A percentile compares a stretch with the other conserved stretches of the same genome.
These are phyloP conservation scores for Calonectria pteridis DNA, from an alignment of 2,329 filamentous ascomycete species.

Conservation along the genomic window DNA sequence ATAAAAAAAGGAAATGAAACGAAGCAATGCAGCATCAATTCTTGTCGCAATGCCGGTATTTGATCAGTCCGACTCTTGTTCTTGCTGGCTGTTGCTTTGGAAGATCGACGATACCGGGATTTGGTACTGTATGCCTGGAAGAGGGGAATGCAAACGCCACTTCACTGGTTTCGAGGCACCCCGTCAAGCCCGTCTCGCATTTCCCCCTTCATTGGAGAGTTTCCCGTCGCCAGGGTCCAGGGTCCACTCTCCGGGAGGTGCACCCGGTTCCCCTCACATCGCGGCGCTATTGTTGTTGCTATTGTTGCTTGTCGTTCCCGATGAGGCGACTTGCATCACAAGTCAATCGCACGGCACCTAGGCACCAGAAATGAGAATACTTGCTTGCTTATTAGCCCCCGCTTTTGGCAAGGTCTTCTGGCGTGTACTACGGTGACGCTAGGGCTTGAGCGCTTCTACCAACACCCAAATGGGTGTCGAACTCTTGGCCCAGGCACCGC, in stretches of 20 bases:
- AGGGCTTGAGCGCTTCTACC: not conserved
- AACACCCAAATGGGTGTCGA: not conserved
- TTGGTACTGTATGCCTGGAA: constrained; percentile 24
- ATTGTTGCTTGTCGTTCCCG: constrained; percentile 18
- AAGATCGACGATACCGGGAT: not conserved
- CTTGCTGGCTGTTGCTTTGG: not conserved
- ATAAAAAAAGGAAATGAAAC: not conserved
- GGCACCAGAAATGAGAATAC: not conserved
- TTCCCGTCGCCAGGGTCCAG: constrained; percentile 20
- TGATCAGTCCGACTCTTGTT: not conserved
- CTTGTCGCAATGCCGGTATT: not conserved
- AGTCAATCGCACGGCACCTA: not conserved
- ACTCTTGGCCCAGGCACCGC: not conserved
- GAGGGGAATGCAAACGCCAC: constrained; percentile 42
- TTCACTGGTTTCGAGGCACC: constrained; percentile 31
- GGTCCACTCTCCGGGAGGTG: constrained; percentile 10
- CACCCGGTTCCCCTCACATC: constrained; percentile 11
- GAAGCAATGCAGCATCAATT: not conserved
- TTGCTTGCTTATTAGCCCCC: constrained; percentile 2
- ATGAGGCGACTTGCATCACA: constrained; percentile 18
- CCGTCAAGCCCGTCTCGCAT: not conserved
- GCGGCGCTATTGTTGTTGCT: constrained; percentile 13
- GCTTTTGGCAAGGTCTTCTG: constrained; percentile 1
- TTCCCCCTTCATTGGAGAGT: constrained; percentile 20
- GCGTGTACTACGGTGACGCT: not conserved